These are phyloP conservation scores for Micractinium sp. DNA, from an alignment of 139 green algal species.

Conservation along the genomic window DNA sequence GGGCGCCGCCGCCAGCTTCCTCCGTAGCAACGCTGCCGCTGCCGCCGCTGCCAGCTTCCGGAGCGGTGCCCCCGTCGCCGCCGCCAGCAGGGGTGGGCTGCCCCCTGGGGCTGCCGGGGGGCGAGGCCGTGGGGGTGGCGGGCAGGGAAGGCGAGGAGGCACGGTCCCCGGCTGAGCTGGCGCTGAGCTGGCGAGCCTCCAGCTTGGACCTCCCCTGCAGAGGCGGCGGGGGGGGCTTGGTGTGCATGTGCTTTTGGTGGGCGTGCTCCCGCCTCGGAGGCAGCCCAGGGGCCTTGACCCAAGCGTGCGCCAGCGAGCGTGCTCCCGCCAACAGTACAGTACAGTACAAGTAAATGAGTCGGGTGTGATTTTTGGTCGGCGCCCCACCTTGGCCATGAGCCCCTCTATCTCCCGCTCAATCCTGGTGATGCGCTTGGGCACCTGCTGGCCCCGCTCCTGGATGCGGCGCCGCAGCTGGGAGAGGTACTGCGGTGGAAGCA, in stretches of 20 bases:
- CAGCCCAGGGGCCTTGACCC: no score
- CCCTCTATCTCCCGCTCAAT: neutral
- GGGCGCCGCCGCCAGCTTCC: neutral
- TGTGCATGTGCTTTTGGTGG: no score
- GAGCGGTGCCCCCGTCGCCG: neutral
- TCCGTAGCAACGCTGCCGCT: neutral
- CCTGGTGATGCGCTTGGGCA: neutral
- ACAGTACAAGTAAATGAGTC: no score
- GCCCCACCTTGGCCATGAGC: neutral
- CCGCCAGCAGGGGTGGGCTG: neutral
- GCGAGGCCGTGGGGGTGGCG: neutral
- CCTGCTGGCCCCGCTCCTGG: neutral
- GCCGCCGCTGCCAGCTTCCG: neutral
- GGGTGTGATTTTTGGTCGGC: no score
- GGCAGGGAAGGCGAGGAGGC: neutral
- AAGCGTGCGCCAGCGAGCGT: no score
- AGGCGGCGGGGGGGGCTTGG: neutral
- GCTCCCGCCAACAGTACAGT: no score
- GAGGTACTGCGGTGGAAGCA: constrained; percentile 27
- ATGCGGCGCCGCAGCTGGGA: neutral
- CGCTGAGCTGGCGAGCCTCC: neutral
- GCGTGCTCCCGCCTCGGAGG: neutral
- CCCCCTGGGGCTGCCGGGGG: neutral
- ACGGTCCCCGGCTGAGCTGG: neutral
- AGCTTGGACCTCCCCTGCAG: neutral